A percentile compares a stretch with the other conserved stretches of the same genome.
Evolutionary conservation across 2,329 filamentous ascomycete genomes (phyloP).

Genomic region (Parasarocladium wereldwijsianum): DNA sequence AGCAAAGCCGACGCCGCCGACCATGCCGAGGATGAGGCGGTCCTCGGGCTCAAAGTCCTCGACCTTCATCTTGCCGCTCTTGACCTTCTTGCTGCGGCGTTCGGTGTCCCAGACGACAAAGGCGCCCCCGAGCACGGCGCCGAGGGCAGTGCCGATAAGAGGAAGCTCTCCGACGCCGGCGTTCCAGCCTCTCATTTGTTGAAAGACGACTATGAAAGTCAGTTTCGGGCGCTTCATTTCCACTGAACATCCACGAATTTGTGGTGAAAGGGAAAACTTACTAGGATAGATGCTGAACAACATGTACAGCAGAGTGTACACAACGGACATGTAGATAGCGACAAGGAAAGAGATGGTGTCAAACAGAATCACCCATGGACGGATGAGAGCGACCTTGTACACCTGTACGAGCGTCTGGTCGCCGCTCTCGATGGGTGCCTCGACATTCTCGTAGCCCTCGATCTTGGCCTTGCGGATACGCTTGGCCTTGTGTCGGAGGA

Average conservation of each 20-base stretch:
- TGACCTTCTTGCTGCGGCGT: slow-evolving; percentile 18
- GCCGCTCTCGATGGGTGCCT: slow-evolving; percentile 30
- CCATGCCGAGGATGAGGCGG: slow-evolving; percentile 44
- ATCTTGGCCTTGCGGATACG: slow-evolving; percentile 28
- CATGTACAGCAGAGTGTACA: slow-evolving; percentile 41
- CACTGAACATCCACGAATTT: not conserved
- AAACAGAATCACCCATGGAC: slow-evolving; percentile 38
- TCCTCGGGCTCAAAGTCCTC: slow-evolving; percentile 25
- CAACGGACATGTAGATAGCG: slow-evolving; percentile 36
- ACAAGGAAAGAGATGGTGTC: slow-evolving; percentile 36
- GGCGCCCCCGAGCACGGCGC: slow-evolving; percentile 27
- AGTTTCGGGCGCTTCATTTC: not conserved
- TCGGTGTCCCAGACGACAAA: slow-evolving; percentile 25
- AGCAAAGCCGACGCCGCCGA: slow-evolving; percentile 31
- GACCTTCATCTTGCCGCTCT: slow-evolving; percentile 18
- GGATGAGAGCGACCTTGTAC: slow-evolving; percentile 36
- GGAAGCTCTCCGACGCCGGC: slow-evolving; percentile 35
- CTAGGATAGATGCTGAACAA: slow-evolving; percentile 37
- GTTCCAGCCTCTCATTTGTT: slow-evolving; percentile 37
- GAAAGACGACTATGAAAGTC: slow-evolving; percentile 26
- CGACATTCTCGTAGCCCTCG: slow-evolving; percentile 34
- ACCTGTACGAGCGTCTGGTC: slow-evolving; percentile 20
- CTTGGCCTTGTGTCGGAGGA: slow-evolving; percentile 37
- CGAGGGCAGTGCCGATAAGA: slow-evolving; percentile 33
- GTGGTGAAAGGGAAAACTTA: no score